These are phyloP conservation scores for Ophiostoma quercus DNA, from an alignment of 2,329 filamentous ascomycete species.

Conservation along the genomic window DNA sequence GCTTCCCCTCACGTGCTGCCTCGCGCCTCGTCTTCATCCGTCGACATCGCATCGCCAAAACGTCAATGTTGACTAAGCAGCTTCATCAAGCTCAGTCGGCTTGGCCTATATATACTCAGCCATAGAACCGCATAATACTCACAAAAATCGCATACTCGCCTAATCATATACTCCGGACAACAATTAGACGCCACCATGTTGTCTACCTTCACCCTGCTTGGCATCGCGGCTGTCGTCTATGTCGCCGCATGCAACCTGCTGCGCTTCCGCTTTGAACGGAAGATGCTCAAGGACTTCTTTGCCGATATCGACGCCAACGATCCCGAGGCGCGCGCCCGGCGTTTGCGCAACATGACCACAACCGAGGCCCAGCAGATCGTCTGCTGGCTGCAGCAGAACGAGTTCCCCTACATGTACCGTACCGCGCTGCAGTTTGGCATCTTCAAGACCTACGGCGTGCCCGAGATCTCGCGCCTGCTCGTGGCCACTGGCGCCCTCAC, in stretches of 20 bases:
- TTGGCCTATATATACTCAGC: too few species aligned
- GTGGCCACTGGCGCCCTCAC: conserved; percentile 36
- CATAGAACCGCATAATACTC: too few species aligned
- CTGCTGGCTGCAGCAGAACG: conserved; percentile 33
- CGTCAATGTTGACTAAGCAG: neutral
- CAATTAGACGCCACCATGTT: neutral
- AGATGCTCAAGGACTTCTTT: conserved; percentile 30
- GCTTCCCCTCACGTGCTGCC: neutral
- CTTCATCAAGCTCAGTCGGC: neutral
- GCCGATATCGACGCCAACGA: conserved; percentile 24
- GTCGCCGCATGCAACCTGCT: conserved; percentile 35
- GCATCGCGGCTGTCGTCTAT: conserved; percentile 30
- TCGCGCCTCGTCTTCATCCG: neutral
- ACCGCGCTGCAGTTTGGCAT: conserved; percentile 39
- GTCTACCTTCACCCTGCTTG: neutral
- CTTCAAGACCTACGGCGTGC: conserved; percentile 42
- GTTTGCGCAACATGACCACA: conserved; percentile 36
- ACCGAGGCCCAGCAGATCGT: conserved; percentile 44
- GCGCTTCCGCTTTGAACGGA: conserved; percentile 36
- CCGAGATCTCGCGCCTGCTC: conserved; percentile 37
- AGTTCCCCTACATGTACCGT: conserved; percentile 40
- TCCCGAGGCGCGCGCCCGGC: conserved; percentile 36
- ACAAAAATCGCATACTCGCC: too few species aligned
- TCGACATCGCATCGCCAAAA: neutral
- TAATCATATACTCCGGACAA: too few species aligned